Evolutionary conservation across 164 flowering plant genomes (phyloP).

Genomic region (Vitis vinifera): ASM3070453v1 NC_081806.1:2710501-2711000

Average conservation of each 20-base stretch:
- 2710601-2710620: too few species aligned
- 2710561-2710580: too few species aligned
- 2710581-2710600: too few species aligned
- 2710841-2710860: conserved; percentile 77
- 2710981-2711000: conserved; percentile 72
- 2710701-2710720: background rate
- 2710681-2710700: too few species aligned
- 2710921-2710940: conserved; percentile 50
- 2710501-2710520: too few species aligned
- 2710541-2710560: too few species aligned
- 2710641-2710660: too few species aligned
- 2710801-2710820: conserved; percentile 73
- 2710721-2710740: background rate
- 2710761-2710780: background rate
- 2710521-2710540: too few species aligned
- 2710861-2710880: conserved; percentile 74
- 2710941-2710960: conserved; percentile 16
- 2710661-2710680: too few species aligned
- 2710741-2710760: background rate
- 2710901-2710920: conserved; percentile 51
- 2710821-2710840: conserved; percentile 80
- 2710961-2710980: conserved; percentile 64
- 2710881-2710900: conserved; percentile 72
- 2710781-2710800: conserved; percentile 54
- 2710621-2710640: too few species aligned